Conservation (phyloP, 805 yeast species). For the Yarrowia hollandica region DNA sequence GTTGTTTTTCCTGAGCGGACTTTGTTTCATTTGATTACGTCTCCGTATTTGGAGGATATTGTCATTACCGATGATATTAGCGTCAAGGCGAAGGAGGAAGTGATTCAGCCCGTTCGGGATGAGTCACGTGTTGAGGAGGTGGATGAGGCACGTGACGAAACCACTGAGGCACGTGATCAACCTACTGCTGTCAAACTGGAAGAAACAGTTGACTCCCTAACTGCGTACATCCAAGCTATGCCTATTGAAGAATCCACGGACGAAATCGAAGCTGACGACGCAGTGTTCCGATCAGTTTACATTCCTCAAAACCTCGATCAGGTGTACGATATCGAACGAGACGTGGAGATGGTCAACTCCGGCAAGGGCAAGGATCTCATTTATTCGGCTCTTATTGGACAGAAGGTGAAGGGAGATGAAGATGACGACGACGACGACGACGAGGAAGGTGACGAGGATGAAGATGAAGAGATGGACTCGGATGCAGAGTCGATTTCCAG, state of each 20-base stretch:
- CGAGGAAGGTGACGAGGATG: conserved; percentile 31
- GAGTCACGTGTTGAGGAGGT: neutral
- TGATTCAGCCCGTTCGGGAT: neutral
- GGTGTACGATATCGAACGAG: conserved; percentile 65
- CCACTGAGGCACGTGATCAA: conserved; percentile 31
- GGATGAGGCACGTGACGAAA: conserved; percentile 40
- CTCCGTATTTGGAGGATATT: conserved; percentile 38
- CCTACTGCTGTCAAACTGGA: conserved; percentile 31
- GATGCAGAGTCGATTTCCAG: conserved; percentile 37
- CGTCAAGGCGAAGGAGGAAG: neutral
- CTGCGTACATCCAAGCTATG: conserved; percentile 34
- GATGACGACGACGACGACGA: conserved; percentile 43
- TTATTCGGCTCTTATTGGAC: conserved; percentile 41
- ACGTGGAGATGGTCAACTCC: conserved; percentile 63
- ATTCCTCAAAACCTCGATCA: conserved; percentile 64
- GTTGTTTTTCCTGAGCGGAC: conserved; percentile 77
- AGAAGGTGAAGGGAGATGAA: conserved; percentile 34
- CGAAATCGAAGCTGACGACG: conserved; percentile 69
- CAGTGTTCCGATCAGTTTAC: conserved; percentile 80
- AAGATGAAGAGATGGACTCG: conserved; percentile 31
- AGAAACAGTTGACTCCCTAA: conserved; percentile 40
- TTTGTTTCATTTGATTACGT: conserved; percentile 71
- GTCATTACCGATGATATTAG: conserved; percentile 9
- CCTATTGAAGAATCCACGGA: conserved; percentile 40
- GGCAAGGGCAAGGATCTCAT: conserved; percentile 80